Conservation (phyloP, 148 eudicot genomes). For the Fagopyrum homotropicum region DNA sequence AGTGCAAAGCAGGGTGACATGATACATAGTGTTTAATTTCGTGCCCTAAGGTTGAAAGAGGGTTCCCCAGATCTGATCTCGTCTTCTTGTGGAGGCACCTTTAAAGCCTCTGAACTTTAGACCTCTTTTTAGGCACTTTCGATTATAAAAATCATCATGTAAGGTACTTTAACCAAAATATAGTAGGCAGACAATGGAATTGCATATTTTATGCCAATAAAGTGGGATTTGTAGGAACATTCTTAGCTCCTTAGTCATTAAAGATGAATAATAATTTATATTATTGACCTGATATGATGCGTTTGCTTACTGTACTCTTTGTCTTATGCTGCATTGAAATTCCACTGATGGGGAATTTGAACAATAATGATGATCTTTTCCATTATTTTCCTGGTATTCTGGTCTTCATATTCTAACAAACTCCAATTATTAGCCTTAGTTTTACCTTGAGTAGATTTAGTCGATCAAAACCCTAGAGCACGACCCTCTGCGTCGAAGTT, state of each 20-base stretch:
- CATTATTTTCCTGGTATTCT: conserved; percentile 3
- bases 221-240: conserved; percentile 7
- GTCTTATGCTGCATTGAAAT: conserved; percentile 7
- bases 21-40: not conserved
- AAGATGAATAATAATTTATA: not conserved
- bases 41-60: not conserved
- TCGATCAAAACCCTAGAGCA: not conserved
- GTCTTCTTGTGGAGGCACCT: conserved; percentile 1
- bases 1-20: not conserved
- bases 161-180: not conserved
- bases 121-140: not conserved
- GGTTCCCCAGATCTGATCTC: not conserved
- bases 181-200: not conserved
- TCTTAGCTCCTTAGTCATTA: not conserved
- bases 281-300: not conserved
- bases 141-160: conserved; percentile 2
- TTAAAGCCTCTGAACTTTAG: not conserved
- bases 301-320: not conserved
- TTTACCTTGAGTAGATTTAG: not conserved
- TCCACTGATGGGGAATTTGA: not conserved
- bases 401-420: not conserved
- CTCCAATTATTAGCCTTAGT: not conserved
- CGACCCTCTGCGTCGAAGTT: not conserved
- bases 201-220: conserved; percentile 1
- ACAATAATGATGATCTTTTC: not conserved